Percentiles rank a stretch among this genome's conserved stretches.
Conservation (phyloP, 1,139 yeast species). For the Kurtzmaniella natalensis region DNA sequence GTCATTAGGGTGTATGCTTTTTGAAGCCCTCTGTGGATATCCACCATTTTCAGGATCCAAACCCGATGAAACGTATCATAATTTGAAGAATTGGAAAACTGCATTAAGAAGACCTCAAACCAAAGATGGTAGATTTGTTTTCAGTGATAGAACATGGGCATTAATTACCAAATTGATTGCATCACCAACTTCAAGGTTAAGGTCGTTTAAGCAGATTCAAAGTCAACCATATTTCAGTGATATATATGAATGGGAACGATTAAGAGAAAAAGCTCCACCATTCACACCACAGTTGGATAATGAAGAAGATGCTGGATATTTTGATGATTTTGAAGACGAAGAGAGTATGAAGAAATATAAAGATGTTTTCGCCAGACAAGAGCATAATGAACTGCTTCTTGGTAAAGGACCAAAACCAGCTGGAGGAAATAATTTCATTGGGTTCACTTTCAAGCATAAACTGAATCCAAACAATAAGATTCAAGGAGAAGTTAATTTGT, state of each 20-base stretch:
- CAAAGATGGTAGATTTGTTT: constrained; percentile 85
- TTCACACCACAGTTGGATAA: constrained; percentile 95
- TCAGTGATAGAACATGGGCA: constrained; percentile 96
- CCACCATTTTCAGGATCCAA: constrained; percentile 96
- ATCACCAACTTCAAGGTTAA: constrained; percentile 68
- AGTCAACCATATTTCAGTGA: constrained; percentile 80
- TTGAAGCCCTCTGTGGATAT: constrained; percentile 89
- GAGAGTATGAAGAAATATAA: constrained; percentile 97
- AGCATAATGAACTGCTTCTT: constrained; percentile 76
- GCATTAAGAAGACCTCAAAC: constrained; percentile 87
- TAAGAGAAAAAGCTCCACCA: constrained; percentile 78
- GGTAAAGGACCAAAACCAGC: constrained; percentile 42
- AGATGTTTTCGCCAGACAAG: constrained; percentile 89
- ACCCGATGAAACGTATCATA: constrained; percentile 92
- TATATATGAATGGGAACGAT: constrained; percentile 61
- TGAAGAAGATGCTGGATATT: constrained; percentile 97
- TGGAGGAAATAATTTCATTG: constrained; percentile 70
- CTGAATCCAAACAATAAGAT: constrained; percentile 57
- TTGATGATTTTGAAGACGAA: constrained; percentile 95
- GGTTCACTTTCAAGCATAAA: constrained; percentile 93
- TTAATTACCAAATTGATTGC: constrained; percentile 76
- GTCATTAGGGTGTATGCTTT: constrained; percentile 94
- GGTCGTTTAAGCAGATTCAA: constrained; percentile 76
- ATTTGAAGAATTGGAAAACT: constrained; percentile 88
- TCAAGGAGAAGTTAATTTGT: constrained; percentile 38